Evolutionary conservation across 768 basidiomycete genomes (phyloP).

Genomic region (Agrocybe pediades): DNA sequence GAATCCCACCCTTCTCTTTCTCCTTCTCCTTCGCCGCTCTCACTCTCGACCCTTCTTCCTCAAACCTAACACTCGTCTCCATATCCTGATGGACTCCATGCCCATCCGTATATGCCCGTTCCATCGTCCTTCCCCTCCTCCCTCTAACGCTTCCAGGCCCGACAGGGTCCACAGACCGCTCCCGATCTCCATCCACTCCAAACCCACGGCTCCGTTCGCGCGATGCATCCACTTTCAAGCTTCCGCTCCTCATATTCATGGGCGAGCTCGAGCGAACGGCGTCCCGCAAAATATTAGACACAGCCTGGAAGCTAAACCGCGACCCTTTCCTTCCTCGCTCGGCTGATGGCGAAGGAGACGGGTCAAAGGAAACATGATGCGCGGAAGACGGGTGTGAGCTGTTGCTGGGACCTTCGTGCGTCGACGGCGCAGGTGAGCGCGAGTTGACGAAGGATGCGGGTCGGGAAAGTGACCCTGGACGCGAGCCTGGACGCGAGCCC

Average conservation of each 20-base stretch:
- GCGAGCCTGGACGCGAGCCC: not conserved
- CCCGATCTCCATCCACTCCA: slow-evolving; percentile 9
- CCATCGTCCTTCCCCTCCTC: slow-evolving; percentile 34
- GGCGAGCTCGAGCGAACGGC: slow-evolving; percentile 54
- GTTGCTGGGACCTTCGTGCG: not conserved
- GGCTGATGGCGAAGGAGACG: not conserved
- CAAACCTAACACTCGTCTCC: not conserved
- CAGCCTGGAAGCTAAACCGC: slow-evolving; percentile 54
- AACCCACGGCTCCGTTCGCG: not conserved
- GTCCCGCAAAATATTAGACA: slow-evolving; percentile 50
- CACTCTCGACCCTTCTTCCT: slow-evolving; percentile 11
- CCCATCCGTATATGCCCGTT: slow-evolving; percentile 18
- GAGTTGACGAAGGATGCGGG: not conserved
- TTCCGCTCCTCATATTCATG: slow-evolving; percentile 4
- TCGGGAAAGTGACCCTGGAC: not conserved
- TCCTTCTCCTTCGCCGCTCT: slow-evolving; percentile 27
- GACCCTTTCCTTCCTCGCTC: slow-evolving; percentile 26
- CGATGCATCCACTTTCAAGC: not conserved
- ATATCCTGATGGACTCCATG: not conserved
- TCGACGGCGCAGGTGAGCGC: not conserved
- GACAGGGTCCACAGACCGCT: slow-evolving; percentile 16
- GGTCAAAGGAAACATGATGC: not conserved
- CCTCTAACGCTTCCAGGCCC: slow-evolving; percentile 1
- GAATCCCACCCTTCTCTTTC: slow-evolving; percentile 29
- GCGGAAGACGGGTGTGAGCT: not conserved